phyloP scores from a whole-genome alignment of 148 eudicot genomes.

The Rhododendron ovatum region DNA sequence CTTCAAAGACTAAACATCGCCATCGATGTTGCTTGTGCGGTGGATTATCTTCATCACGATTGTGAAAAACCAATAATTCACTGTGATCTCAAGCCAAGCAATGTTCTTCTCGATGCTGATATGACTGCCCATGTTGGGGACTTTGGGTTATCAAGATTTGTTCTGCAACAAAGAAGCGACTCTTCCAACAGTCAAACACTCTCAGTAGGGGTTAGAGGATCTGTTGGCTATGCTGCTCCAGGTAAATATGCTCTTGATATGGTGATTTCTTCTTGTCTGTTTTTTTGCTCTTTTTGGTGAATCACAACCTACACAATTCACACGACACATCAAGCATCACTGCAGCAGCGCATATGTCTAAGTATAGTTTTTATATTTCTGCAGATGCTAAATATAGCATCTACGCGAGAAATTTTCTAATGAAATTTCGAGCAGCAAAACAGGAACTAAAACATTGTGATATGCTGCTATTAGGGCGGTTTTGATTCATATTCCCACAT shows the following conservation, averaged over 20 bases:
- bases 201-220: conserved; percentile 7
- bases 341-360: not conserved
- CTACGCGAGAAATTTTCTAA: not conserved
- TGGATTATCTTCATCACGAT: conserved; percentile 11
- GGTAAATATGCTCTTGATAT: not conserved
- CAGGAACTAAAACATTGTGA: not conserved
- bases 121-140: conserved; percentile 12
- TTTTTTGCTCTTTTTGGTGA: not conserved
- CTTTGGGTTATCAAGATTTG: conserved; percentile 12
- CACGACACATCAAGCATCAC: not conserved
- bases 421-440: not conserved
- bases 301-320: not conserved
- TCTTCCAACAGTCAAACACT: not conserved
- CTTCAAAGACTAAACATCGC: conserved; percentile 12
- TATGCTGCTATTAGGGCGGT: not conserved
- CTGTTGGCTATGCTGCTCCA: conserved; percentile 13
- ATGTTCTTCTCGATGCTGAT: conserved; percentile 13
- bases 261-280: not conserved
- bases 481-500: too few species aligned
- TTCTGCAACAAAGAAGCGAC: not conserved
- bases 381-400: not conserved
- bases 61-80: conserved; percentile 8
- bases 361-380: not conserved
- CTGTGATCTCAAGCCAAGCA: conserved; percentile 15
- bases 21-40: conserved; percentile 9